Evolutionary conservation across 306 rosid species (phyloP).

Genomic region (Begonia masoniana): DNA sequence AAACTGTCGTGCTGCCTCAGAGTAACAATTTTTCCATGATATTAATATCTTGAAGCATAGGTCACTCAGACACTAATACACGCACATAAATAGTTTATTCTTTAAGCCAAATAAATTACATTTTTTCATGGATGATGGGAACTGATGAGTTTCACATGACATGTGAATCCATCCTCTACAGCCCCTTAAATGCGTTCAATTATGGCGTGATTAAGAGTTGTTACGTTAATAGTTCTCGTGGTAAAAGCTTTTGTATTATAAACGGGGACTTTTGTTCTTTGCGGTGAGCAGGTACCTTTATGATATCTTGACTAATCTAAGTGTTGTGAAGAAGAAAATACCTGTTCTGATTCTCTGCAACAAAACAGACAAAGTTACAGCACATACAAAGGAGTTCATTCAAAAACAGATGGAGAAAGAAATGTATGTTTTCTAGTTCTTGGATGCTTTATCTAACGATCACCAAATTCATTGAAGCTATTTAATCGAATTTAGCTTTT

Average conservation of each 20-base stretch:
- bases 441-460: neutral
- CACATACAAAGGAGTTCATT: conserved; percentile 88
- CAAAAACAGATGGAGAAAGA: conserved; percentile 84
- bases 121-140: too few relatives aligned
- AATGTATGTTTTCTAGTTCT: conserved; percentile 42
- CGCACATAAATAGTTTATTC: too few relatives aligned
- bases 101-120: too few relatives aligned
- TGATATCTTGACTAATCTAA: conserved; percentile 76
- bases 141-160: too few relatives aligned
- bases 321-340: conserved; percentile 82
- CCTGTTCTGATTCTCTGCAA: conserved; percentile 83
- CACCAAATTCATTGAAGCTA: neutral
- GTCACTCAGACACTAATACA: too few relatives aligned
- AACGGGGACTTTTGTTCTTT: neutral
- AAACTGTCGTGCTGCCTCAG: conserved; percentile 77
- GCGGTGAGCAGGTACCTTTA: conserved; percentile 56
- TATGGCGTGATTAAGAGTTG: too few relatives aligned
- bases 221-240: too few relatives aligned
- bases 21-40: conserved; percentile 25
- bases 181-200: too few relatives aligned
- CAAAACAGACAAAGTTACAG: conserved; percentile 89
- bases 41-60: too few relatives aligned
- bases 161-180: too few relatives aligned
- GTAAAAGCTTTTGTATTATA: too few relatives aligned
- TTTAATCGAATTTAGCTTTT: neutral